Conservation (phyloP, 192 early-diverging fungal genomes). For the Coemansia javaensis region DNA sequence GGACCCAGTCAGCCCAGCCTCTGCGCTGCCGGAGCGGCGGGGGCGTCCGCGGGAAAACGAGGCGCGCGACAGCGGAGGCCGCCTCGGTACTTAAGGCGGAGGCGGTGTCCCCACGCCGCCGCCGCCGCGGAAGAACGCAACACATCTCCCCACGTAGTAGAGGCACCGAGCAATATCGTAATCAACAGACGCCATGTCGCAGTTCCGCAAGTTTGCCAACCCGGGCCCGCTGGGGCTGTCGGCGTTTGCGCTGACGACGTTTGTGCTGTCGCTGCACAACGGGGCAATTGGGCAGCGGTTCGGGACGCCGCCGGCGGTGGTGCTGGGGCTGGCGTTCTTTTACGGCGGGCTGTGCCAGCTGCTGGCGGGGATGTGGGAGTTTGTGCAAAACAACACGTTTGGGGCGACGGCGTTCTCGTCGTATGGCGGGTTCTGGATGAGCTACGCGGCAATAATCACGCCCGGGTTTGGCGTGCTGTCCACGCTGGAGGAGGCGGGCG, state of each 20-base stretch:
- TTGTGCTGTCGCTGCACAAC: conserved; percentile 70
- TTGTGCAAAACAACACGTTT: conserved; percentile 72
- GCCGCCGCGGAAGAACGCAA: too few species aligned
- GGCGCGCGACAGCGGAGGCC: too few species aligned
- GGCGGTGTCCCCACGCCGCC: too few species aligned
- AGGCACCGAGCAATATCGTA: not conserved
- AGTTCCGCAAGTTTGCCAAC: conserved; percentile 49
- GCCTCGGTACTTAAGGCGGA: too few species aligned
- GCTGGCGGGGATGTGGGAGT: conserved; percentile 82
- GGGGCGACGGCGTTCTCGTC: conserved; percentile 75
- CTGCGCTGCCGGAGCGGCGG: too few species aligned
- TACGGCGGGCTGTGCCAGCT: conserved; percentile 74
- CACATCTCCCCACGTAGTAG: too few species aligned
- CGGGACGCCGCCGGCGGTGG: conserved; percentile 52
- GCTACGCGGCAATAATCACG: conserved; percentile 56
- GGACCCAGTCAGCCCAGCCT: too few species aligned
- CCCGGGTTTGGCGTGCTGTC: conserved; percentile 54
- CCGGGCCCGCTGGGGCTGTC: conserved; percentile 54
- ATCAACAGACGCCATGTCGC: conserved; percentile 14
- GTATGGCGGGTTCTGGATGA: conserved; percentile 67
- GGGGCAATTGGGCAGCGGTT: conserved; percentile 58
- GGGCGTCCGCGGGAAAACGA: too few species aligned
- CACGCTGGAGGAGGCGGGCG: conserved; percentile 31
- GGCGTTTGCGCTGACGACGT: conserved; percentile 52
- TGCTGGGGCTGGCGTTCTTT: conserved; percentile 64